These are phyloP conservation scores for Penicillium cosmopolitanum DNA, from an alignment of 495 filamentous ascomycete species.

Conservation along the genomic window DNA sequence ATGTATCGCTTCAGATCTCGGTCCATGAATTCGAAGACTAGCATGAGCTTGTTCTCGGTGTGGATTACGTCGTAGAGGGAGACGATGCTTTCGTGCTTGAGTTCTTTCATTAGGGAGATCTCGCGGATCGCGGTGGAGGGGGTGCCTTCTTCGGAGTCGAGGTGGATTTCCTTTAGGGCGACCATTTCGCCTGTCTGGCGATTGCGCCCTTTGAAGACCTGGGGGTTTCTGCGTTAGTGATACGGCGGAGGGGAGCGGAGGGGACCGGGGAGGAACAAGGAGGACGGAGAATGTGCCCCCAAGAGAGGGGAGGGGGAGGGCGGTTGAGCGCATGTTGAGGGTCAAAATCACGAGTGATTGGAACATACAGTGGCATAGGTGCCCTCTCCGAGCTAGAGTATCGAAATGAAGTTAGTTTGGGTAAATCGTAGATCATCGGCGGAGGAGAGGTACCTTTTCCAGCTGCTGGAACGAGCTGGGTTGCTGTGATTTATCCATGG, in stretches of 20 bases:
- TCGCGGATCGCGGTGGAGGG: slow-evolving; percentile 98
- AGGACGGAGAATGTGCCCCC: background rate
- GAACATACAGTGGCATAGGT: slow-evolving; percentile 93
- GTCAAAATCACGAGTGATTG: slow-evolving; percentile 7
- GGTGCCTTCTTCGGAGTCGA: slow-evolving; percentile 97
- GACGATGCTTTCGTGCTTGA: slow-evolving; percentile 98
- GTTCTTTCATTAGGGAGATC: slow-evolving; percentile 98
- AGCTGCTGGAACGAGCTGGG: slow-evolving; percentile 98
- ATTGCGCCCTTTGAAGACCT: slow-evolving; percentile 99
- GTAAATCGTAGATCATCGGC: background rate
- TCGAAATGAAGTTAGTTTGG: slow-evolving; percentile 21
- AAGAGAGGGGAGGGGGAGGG: too few species aligned
- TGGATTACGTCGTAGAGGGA: slow-evolving; percentile 98
- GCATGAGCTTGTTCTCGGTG: slow-evolving; percentile 99
- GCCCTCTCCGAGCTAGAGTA: slow-evolving; percentile 80
- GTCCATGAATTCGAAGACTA: slow-evolving; percentile 99
- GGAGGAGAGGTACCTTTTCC: slow-evolving; percentile 65
- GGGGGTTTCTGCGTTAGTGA: slow-evolving; percentile 27
- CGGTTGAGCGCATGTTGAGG: background rate
- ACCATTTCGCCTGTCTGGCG: slow-evolving; percentile 95
- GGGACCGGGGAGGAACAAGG: background rate
- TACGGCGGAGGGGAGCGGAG: slow-evolving; percentile 1
- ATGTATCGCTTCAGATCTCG: slow-evolving; percentile 99
- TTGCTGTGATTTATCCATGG: slow-evolving; percentile 87
- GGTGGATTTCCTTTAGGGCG: slow-evolving; percentile 97